Percentiles rank a stretch among this genome's conserved stretches.
Evolutionary conservation across 2,329 filamentous ascomycete genomes (phyloP).

Genomic region (Exophiala sideris): DNA sequence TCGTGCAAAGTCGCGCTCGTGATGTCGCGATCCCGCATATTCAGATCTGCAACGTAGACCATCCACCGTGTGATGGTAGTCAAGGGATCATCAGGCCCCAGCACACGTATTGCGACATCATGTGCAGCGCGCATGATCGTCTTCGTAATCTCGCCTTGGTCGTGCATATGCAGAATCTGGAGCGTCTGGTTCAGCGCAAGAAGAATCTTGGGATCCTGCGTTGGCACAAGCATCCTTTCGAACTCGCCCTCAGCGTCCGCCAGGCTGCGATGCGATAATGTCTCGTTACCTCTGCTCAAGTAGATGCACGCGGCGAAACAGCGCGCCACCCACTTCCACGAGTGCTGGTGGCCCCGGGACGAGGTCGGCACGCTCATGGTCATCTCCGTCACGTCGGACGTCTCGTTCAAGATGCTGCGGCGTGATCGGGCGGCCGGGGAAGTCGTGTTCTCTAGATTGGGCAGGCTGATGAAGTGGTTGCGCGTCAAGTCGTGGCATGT

Average conservation of each 20-base stretch:
- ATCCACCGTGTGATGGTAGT: constrained; percentile 22
- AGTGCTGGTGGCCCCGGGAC: constrained; percentile 25
- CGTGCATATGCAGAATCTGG: constrained; percentile 26
- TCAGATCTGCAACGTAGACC: constrained; percentile 20
- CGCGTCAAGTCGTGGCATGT: constrained; percentile 22
- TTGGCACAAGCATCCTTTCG: constrained; percentile 17
- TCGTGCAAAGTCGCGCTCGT: constrained; percentile 15
- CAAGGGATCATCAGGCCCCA: constrained; percentile 24
- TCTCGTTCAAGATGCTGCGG: constrained; percentile 23
- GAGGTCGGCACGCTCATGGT: constrained; percentile 23
- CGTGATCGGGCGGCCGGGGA: neutral
- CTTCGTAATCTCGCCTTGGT: constrained; percentile 24
- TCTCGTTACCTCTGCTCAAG: constrained; percentile 20
- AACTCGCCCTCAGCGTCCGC: constrained; percentile 26
- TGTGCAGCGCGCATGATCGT: constrained; percentile 22
- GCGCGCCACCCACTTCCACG: constrained; percentile 28
- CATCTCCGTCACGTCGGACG: constrained; percentile 2
- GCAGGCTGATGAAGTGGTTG: constrained; percentile 26
- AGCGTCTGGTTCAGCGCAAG: constrained; percentile 25
- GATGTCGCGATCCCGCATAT: constrained; percentile 18
- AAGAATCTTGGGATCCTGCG: constrained; percentile 24
- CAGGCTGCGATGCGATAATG: constrained; percentile 20
- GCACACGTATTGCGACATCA: constrained; percentile 13
- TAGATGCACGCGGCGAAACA: constrained; percentile 30
- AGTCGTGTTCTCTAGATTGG: constrained; percentile 15